Evolutionary conservation across 108 stramenopile genomes (phyloP), one percentile per base, ranked within the genome.

Genomic region (Discostella stelligeroides): DNA sequence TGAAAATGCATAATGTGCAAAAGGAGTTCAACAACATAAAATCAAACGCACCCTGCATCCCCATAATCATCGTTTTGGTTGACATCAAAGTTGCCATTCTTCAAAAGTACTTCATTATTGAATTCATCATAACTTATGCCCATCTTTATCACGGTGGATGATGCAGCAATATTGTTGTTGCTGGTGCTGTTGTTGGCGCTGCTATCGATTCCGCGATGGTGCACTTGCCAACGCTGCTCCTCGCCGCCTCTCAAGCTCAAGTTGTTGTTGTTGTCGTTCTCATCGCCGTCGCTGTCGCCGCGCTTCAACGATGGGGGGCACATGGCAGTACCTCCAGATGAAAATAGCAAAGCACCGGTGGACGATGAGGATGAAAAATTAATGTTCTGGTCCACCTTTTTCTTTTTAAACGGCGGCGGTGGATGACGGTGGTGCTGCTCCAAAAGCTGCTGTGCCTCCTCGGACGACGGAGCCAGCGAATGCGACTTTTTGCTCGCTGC

Each of bases 1-100:
- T n/a, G n/a, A n/a, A 45, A 45, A n/a, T 45, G 43, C n/a, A n/a
- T n/a, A 45, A n/a, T 45, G 43, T n/a, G 43, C 15, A 45, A 39
- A 21, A 12, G 15, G 41, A 15, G 25, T 25, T 25, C 15, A 29
- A 1, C 4, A 25, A 27, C n/a, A n/a, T n/a, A 13, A 21, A 15
- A 41, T 30, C 20, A 37, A 20, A 9, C 1, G 41, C 20, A 29
- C 24, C n/a, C 29, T 12, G 57, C 43, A 45, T 45, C 43, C 43
- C 15, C 34, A 34, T 34, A 6, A 34, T 34, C 34, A 34, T 34
- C 6, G 5, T 3, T 34, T 34, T 5, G 6, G 34, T 34, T 34
- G 34, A 5, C 34, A 5, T 34, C 34, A 6, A 5, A 34, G 6
- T 34, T 6, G 6, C 6, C 6, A 6, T 6, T 34, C 12, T 45